Conservation (phyloP, 2,329 filamentous ascomycete genomes). For the Epichloe sibirici region DNA sequence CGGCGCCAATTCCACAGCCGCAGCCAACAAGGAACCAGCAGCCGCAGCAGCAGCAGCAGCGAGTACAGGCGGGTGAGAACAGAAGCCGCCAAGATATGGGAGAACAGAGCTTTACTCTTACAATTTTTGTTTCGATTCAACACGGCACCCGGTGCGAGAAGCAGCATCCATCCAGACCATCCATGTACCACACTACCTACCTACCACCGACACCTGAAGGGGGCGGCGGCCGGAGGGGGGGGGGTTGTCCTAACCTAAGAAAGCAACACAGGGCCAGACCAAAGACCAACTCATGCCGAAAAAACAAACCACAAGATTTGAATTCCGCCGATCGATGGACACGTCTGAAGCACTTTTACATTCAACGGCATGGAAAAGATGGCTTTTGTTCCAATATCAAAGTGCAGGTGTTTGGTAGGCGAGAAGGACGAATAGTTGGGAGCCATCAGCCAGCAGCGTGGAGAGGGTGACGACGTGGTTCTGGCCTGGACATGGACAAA, state of each 20-base stretch:
- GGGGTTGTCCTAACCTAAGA: background rate
- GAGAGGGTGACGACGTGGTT: background rate
- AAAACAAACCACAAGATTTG: background rate
- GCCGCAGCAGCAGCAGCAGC: background rate
- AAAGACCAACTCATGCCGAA: background rate
- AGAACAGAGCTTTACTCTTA: background rate
- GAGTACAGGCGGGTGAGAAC: conserved; percentile 8
- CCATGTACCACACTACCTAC: background rate
- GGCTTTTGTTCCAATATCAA: background rate
- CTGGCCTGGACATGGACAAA: background rate
- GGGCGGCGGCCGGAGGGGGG: no score
- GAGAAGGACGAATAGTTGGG: background rate
- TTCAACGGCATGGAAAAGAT: background rate
- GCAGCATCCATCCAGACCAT: background rate
- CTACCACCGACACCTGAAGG: no score
- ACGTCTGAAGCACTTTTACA: background rate
- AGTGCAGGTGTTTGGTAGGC: background rate
- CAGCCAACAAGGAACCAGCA: conserved; percentile 1
- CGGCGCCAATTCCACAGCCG: background rate
- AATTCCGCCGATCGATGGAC: background rate
- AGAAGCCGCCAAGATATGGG: background rate
- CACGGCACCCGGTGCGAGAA: background rate
- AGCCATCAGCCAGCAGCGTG: background rate
- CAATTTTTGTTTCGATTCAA: background rate
- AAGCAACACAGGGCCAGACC: background rate